Percentiles rank a stretch among this genome's conserved stretches.
Evolutionary conservation across 345 rosid species (phyloP).

Genomic region (Populus euphratica): DNA sequence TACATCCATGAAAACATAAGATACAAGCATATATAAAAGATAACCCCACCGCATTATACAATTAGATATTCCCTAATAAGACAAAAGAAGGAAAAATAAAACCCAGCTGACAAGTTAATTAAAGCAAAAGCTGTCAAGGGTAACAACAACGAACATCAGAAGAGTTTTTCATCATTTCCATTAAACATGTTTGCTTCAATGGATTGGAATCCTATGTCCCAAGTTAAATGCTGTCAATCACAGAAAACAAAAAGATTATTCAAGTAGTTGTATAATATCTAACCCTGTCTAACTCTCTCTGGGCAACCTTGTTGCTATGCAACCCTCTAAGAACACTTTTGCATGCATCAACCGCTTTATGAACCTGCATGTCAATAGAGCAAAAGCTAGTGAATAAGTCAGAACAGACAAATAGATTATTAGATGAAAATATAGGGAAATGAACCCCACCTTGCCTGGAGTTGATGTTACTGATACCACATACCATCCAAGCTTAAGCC

Average conservation of each 20-base stretch:
- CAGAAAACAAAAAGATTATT: background rate
- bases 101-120: slow-evolving; percentile 4
- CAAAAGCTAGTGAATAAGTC: slow-evolving; percentile 20
- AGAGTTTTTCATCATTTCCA: background rate
- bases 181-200: background rate
- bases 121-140: background rate
- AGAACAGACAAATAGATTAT: slow-evolving; percentile 7
- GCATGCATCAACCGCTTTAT: slow-evolving; percentile 97
- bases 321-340: slow-evolving; percentile 92
- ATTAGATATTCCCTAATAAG: background rate
- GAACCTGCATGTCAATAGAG: slow-evolving; percentile 51
- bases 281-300: slow-evolving; percentile 94
- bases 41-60: background rate
- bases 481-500: slow-evolving; percentile 98
- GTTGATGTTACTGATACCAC: slow-evolving; percentile 98
- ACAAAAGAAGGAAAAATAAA: background rate
- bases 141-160: background rate
- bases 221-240: background rate
- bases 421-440: slow-evolving; percentile 15
- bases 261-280: slow-evolving; percentile 29
- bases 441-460: slow-evolving; percentile 72
- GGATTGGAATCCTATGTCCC: background rate
- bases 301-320: slow-evolving; percentile 75
- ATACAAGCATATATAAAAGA: background rate
- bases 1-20: background rate